phyloP scores from a whole-genome alignment of 805 yeast species.

The Sungouiella thailandica region DNA sequence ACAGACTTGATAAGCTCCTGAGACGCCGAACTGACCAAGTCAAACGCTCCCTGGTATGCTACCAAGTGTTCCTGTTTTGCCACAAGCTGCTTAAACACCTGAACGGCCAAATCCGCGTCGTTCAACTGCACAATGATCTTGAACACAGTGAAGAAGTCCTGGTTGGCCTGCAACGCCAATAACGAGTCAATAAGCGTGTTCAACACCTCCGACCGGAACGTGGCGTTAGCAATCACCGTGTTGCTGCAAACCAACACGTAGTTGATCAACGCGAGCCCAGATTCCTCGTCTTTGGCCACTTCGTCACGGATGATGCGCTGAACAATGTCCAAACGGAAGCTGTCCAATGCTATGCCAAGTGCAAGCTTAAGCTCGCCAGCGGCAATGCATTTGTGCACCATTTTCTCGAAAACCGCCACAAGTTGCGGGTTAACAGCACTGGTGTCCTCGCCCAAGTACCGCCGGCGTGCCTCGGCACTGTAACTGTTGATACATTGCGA shows the following conservation, averaged over 20 bases:
- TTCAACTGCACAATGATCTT: constrained; percentile 87
- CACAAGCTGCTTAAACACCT: constrained; percentile 60
- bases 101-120: constrained; percentile 64
- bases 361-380: constrained; percentile 75
- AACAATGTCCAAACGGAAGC: constrained; percentile 79
- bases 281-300: constrained; percentile 43
- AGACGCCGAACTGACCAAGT: constrained; percentile 84
- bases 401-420: constrained; percentile 69
- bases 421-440: constrained; percentile 56
- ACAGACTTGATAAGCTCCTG: constrained; percentile 75
- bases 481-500: constrained; percentile 88
- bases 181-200: constrained; percentile 57
- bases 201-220: constrained; percentile 15
- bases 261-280: constrained; percentile 51
- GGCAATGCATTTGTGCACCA: constrained; percentile 75
- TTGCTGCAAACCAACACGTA: constrained; percentile 75
- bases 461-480: constrained; percentile 55
- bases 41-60: constrained; percentile 93
- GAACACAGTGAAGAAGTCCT: constrained; percentile 80
- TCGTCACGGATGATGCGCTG: constrained; percentile 47
- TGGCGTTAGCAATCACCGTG: constrained; percentile 34
- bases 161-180: constrained; percentile 45
- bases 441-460: constrained; percentile 18
- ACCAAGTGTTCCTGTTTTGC: constrained; percentile 46
- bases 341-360: constrained; percentile 85